These are phyloP conservation scores for Eragrostis tef DNA, from an alignment of 202 grass and related monocot genomes.

Conservation along the genomic window DNA sequence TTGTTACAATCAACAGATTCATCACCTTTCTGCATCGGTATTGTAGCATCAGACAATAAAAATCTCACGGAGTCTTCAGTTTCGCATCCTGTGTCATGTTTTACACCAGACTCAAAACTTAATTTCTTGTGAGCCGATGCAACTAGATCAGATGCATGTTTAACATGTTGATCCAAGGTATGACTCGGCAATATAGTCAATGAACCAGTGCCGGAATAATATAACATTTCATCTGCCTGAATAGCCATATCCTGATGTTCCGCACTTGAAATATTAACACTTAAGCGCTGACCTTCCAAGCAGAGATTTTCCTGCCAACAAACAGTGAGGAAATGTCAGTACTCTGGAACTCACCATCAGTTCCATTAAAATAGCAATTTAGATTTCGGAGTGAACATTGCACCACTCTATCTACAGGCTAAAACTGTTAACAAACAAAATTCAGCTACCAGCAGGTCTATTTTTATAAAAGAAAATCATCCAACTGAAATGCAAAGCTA, in stretches of 20 bases:
- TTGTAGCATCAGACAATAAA: conserved; percentile 46
- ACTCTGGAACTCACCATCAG: conserved; percentile 25
- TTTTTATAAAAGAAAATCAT: conserved; percentile 1
- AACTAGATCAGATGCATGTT: conserved; percentile 43
- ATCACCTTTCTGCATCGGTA: conserved; percentile 44
- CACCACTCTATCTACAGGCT: conserved; percentile 25
- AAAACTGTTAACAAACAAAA: conserved; percentile 19
- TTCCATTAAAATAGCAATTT: conserved; percentile 32
- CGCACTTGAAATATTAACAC: conserved; percentile 21
- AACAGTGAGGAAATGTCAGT: conserved; percentile 32
- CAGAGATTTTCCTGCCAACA: conserved; percentile 52
- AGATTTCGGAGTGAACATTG: conserved; percentile 29
- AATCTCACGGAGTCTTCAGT: conserved; percentile 33
- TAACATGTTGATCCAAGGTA: conserved; percentile 43
- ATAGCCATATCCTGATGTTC: conserved; percentile 20
- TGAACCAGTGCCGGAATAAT: conserved; percentile 24
- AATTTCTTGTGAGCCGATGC: conserved; percentile 39
- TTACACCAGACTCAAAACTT: conserved; percentile 42
- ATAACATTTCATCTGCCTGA: conserved; percentile 40
- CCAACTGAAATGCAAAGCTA: neutral
- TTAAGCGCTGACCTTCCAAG: conserved; percentile 26
- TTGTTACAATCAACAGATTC: conserved; percentile 48
- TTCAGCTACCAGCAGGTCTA: conserved; percentile 22
- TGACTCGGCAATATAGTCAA: conserved; percentile 27
- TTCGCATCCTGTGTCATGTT: conserved; percentile 37